Base-by-base conservation (phyloP, 495 filamentous ascomycete species). In the Lichenothelia convexa region DNA sequence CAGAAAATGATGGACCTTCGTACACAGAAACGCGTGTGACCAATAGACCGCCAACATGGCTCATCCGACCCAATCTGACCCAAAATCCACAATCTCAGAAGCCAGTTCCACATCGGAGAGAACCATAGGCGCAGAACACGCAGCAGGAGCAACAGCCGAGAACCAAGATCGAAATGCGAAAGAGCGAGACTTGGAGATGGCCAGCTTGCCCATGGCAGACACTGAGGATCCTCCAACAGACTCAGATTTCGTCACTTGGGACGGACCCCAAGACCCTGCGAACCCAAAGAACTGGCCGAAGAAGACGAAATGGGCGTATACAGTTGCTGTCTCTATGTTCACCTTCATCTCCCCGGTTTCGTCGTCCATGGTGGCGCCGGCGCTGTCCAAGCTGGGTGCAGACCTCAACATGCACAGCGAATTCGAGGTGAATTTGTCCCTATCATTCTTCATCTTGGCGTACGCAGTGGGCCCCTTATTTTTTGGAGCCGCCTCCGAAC, bases 401-500 rank as follows among this genome's bases (percentile, higher is more conserved):
- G 50, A 54, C 8, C 29, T 56, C 5, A 31, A 41, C 24, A 42
- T 54, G 17, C 33, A 33, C 15, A 43, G 33, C 19, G 21, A 44
- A 20, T 35, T 44, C n/a, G 20, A 33, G 16, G 34, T 26, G 12
- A 39, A 50, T 21, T 44, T 53, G 33, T 24, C 48, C 4, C 43
- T 53, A 6, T 54, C 50, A 4, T 46, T 51, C 30, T 51, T 54
- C 31, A 27, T 50, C 39, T 43, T 57, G 38, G 9, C 56, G 45
- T 53, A 64, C 42, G 46, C 45, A 3, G 20, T 51, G 17, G 48
- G 48, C 0, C 71, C 71, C 0, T 52, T 77, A 2, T 50, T 76
- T 22, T 59, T 75, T 17, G 72, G 65, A 1, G 76, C 77, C 0
- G 55, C 78, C 1, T 69, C 64, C 18, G 77, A 80, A 50, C 53